Percentiles rank a stretch among this genome's conserved stretches.
Conservation (phyloP, 306 rosid genomes). For the Spatholobus suberectus region DNA sequence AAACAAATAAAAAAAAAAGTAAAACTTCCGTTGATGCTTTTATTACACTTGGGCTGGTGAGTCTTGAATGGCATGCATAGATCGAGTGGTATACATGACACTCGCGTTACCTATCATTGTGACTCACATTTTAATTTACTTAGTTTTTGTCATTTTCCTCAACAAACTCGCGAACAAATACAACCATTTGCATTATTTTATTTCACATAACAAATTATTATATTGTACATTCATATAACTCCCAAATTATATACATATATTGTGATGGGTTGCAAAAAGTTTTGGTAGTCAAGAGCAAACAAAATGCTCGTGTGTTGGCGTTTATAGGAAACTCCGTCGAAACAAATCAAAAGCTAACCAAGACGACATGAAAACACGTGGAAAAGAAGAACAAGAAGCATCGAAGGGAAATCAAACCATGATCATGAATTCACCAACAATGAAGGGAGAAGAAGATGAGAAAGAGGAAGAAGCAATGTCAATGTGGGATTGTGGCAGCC, state of each 20-base stretch:
- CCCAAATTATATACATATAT: background rate
- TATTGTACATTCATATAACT: background rate
- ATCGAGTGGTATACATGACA: background rate
- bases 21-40: background rate
- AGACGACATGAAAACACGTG: slow-evolving; percentile 10
- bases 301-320: background rate
- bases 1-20: background rate
- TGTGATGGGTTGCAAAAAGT: background rate
- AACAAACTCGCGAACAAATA: background rate
- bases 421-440: background rate
- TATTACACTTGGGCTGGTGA: background rate
- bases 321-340: slow-evolving; percentile 35
- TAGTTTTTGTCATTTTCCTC: slow-evolving; percentile 35
- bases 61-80: slow-evolving; percentile 19
- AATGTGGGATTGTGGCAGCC: slow-evolving; percentile 86
- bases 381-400: slow-evolving; percentile 20
- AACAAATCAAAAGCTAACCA: background rate
- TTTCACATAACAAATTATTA: background rate
- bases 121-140: slow-evolving; percentile 18
- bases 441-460: slow-evolving; percentile 34
- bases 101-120: background rate
- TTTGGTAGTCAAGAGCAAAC: too few species aligned
- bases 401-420: background rate
- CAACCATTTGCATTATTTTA: slow-evolving; percentile 21
- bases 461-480: slow-evolving; percentile 10